These are phyloP conservation scores for Ascochyta rabiei DNA, from an alignment of 2,329 filamentous ascomycete genomes.

Conservation along the genomic window DNA sequence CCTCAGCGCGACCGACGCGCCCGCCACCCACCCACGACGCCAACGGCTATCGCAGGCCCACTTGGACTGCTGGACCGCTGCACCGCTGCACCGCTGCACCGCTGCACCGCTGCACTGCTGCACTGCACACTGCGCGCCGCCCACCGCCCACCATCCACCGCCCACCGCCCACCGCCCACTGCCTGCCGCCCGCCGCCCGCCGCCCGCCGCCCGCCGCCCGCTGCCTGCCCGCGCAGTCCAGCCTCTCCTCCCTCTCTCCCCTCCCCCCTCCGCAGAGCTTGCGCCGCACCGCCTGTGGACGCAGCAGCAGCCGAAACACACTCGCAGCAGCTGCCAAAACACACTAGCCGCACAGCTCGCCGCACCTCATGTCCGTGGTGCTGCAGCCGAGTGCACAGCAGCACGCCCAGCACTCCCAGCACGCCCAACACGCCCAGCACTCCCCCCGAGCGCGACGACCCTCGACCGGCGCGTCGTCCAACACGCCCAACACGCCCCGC, in stretches of 20 bases:
- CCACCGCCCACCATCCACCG: constrained; percentile 14
- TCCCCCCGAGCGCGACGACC: constrained; percentile 40
- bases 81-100: not conserved
- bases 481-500: constrained; percentile 51
- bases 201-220: too few species aligned
- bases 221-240: too few species aligned
- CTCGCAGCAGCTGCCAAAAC: too few species aligned
- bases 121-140: not conserved
- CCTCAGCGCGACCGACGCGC: constrained; percentile 7
- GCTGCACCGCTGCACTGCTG: constrained; percentile 7
- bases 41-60: constrained; percentile 12
- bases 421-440: too few species aligned
- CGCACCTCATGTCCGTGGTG: constrained; percentile 44
- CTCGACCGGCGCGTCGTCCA: constrained; percentile 41
- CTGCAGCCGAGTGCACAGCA: constrained; percentile 44
- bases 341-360: constrained; percentile 14
- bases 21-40: constrained; percentile 2
- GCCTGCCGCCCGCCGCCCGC: too few species aligned
- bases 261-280: not conserved
- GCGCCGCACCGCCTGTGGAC: constrained; percentile 1
- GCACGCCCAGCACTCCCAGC: constrained; percentile 30
- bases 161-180: not conserved
- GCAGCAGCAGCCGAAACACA: not conserved
- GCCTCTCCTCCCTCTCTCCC: too few species aligned
- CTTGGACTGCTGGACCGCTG: constrained; percentile 3